Base-by-base conservation (phyloP, 2,329 filamentous ascomycete genomes). In the Akanthomyces muscarius region DNA sequence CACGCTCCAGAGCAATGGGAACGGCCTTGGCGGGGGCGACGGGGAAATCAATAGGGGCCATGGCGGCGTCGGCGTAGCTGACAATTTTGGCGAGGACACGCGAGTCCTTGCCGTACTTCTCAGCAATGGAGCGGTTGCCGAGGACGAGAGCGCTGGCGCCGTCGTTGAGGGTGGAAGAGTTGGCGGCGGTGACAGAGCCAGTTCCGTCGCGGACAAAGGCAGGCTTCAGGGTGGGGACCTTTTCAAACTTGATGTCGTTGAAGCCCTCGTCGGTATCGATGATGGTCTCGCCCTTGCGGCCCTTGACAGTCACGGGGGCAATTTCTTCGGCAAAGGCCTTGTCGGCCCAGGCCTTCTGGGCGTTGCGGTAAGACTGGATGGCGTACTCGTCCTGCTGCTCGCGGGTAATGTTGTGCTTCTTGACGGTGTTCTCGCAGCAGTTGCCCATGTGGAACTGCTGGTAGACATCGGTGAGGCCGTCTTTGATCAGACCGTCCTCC, bases 381-480 rank as follows among this genome's bases (percentile, higher is more conserved):
- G 95, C 91, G 72, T 96, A 98, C 67, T 89, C 83, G 71, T 99
- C 95, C 78, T 99, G 95, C 74, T 90, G 87, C 76, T 97, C 87
- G 16, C 95, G 83, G 10, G 89, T 88, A 66, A 99, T 85, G 1
- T 84, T 80, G 76, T 91, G 85, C 70, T 93, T 94, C 82, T 96
- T 97, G 54, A 91, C 95, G 1, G 94, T 97, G 68, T 89, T 91
- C 80, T 99, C 95, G 18, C 93, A 93, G 73, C 95, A 99, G 70
- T 95, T 92, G 50, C 95, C 95, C 95, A 99, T 99, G 77, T 98
- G 95, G 71, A 97, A 90, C 73, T 97, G 86, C 75, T 96, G 92
- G 77, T 97, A 99, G 16, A 97, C 94, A 73, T 99, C 95, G 81
- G 92, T 97, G 65, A 99, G 78, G 0, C 95, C 95, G 72, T 99